Base-by-base conservation (phyloP, 345 rosid species). In the Pugionium dolabratum region DNA sequence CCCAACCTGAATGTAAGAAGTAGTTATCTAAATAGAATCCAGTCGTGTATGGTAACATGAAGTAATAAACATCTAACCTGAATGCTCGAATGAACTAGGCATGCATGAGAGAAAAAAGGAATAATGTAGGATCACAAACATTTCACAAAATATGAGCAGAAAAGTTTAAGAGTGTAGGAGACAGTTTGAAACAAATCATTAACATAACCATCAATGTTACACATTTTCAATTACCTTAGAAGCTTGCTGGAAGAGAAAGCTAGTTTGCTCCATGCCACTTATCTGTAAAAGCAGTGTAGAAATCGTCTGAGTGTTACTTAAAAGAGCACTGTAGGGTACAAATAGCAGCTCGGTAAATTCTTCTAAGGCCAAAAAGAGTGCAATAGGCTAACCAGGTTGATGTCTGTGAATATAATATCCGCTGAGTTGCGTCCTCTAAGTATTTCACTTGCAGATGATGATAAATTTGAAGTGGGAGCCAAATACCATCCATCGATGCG, bases 181-280 rank as follows among this genome's bases (percentile, higher is more conserved):
- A 31, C 35, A 44, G 54, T n/a, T 4, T 50, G 44, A 55, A 61
- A 59, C 33, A 33, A 53, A 47, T 27, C 1, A n/a, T 41, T 56
- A 35, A 59, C 65, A 59, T 42, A 47, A 29, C 4, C 51, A 45
- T 54, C 58, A 60, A 48, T 2, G 60, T 56, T 58, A 58, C 48
- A n/a, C 29, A 59, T 60, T 25, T 30, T 33, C 52, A 59, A 9
- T 62, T 79, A 89, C 98, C 98, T 93, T 89, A 48, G 96, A 93
- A 63, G 98, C 96, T 79, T 93, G 98, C 78, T 89, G 98, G 81
- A 89, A 93, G 45, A 93, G 81, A 75, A 93, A 90, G 79, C 97
- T 93, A 28, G 93, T 90, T 79, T 93, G 98, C 79, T 93, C 97
- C 98, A 93, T 90, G 70, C 97, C 98, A 79, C 98, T 93, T 71